A percentile compares a stretch with the other conserved stretches of the same genome.
Conservation (phyloP, 345 rosid genomes). For the Turnera subulata region DNA sequence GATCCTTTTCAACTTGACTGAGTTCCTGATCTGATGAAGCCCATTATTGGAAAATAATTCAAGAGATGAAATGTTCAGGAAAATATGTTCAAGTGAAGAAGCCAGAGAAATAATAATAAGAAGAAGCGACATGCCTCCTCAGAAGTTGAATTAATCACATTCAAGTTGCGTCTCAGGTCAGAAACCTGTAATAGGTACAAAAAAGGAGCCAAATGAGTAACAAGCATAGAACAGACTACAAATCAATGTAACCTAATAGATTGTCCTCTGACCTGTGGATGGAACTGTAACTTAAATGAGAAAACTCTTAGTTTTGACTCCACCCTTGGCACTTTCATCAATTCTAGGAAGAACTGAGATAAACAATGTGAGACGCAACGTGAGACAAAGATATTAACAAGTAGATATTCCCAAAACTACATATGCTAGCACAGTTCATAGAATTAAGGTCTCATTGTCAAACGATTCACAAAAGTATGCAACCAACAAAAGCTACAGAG, state of each 20-base stretch:
- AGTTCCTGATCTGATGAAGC: constrained; percentile 55
- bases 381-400: background rate
- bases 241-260: constrained; percentile 9
- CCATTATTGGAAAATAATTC: constrained; percentile 13
- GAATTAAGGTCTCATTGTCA: too few relatives aligned
- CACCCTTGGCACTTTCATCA: constrained; percentile 78
- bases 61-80: constrained; percentile 16
- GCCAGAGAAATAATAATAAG: constrained; percentile 3
- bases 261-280: constrained; percentile 52
- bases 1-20: constrained; percentile 66
- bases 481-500: too few relatives aligned
- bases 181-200: constrained; percentile 48
- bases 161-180: constrained; percentile 64
- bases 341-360: constrained; percentile 68
- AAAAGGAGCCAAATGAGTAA: constrained; percentile 7
- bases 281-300: constrained; percentile 68
- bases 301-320: constrained; percentile 81
- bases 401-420: too few relatives aligned
- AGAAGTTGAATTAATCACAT: constrained; percentile 54
- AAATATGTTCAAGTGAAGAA: constrained; percentile 13
- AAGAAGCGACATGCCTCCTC: constrained; percentile 57
- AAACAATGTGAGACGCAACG: constrained; percentile 20
- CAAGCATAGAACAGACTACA: constrained; percentile 10
- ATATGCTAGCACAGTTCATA: too few relatives aligned
- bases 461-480: too few relatives aligned